Base-by-base conservation (phyloP, 2,329 filamentous ascomycete species). In the Diaporthe aspalathi region DNA sequence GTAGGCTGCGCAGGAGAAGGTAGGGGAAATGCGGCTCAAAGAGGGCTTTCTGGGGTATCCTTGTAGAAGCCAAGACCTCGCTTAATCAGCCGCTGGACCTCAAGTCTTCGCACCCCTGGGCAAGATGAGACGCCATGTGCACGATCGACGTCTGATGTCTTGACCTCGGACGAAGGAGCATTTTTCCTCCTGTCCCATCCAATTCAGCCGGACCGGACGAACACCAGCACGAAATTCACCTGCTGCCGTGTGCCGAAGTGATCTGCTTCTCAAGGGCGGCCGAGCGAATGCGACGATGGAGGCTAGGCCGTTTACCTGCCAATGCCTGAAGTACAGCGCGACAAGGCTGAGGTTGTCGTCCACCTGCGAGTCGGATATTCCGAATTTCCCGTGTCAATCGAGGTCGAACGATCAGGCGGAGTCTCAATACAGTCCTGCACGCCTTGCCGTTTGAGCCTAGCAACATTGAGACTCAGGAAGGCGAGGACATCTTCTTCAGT, bases 61-160 rank as follows among this genome's bases (percentile, higher is more conserved):
- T 2, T 47, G 32, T n/a, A 24, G 14, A 1, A 14, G 43, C 67
- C 45, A 68, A 68, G 66, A 20, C 52, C 40, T 56, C 66, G 67
- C 54, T 69, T 69, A 69, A 50, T 69, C 67, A 69, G 67, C 67
- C 54, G 54, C 45, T 47, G 38, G 29, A 65, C 60, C 43, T 65
- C 35, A 38, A 35, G 9, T 35, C 14, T 14, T 24, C 9, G 0
- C 2, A 2, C 24, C 60, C 60, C n/a, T 38, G 27, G 29, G 11
- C 8, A 54, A 70, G 16, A 38, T 63, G 67, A 72, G 70, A 72
- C 67, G 45, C 27, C 40, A 38, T 47, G 50, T 62, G 67, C 70
- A 72, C 32, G 70, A 72, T 72, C 70, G 45, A 56, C 70, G 70
- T 72, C 70, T 72, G 67, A 70, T 70, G 49, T 49, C 45, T 67